Evolutionary conservation across 2,329 filamentous ascomycete species (phyloP).

Genomic region (Blastomyces parvus): DNA sequence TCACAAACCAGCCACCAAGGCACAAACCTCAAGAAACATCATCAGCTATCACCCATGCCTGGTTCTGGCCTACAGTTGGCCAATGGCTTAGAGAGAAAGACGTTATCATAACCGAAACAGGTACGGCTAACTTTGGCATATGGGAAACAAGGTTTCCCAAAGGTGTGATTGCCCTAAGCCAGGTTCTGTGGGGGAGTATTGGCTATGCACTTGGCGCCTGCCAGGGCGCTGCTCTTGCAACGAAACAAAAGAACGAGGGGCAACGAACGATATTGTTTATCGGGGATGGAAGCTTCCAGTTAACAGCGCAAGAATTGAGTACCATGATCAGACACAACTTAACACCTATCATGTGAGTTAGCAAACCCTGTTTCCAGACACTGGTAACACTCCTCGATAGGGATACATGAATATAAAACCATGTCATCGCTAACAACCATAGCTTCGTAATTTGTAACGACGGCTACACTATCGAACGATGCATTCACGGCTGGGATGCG

Average conservation of each 20-base stretch:
- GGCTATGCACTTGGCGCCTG: conserved; percentile 52
- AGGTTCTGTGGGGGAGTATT: conserved; percentile 51
- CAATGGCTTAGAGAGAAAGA: conserved; percentile 44
- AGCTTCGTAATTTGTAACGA: conserved; percentile 70
- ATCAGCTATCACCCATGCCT: conserved; percentile 39
- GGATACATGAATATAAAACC: neutral
- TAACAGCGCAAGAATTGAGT: conserved; percentile 71
- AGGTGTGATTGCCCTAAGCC: conserved; percentile 41
- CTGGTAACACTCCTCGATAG: neutral
- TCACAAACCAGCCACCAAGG: conserved; percentile 42
- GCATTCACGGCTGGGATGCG: conserved; percentile 69
- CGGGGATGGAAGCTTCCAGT: conserved; percentile 75
- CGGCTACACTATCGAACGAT: conserved; percentile 76
- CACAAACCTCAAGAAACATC: conserved; percentile 22
- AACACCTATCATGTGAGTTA: conserved; percentile 59
- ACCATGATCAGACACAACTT: conserved; percentile 67
- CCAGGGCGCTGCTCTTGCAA: conserved; percentile 47
- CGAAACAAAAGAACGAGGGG: conserved; percentile 24
- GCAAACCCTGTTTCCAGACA: neutral
- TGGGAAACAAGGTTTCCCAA: conserved; percentile 44
- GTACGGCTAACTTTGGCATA: conserved; percentile 48
- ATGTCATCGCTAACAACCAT: neutral
- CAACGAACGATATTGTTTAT: conserved; percentile 68
- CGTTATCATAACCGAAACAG: conserved; percentile 50
- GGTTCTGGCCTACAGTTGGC: conserved; percentile 41